phyloP scores from a whole-genome alignment of 1,284 basidiomycete genomes.

The Puccinia hordei region DNA sequence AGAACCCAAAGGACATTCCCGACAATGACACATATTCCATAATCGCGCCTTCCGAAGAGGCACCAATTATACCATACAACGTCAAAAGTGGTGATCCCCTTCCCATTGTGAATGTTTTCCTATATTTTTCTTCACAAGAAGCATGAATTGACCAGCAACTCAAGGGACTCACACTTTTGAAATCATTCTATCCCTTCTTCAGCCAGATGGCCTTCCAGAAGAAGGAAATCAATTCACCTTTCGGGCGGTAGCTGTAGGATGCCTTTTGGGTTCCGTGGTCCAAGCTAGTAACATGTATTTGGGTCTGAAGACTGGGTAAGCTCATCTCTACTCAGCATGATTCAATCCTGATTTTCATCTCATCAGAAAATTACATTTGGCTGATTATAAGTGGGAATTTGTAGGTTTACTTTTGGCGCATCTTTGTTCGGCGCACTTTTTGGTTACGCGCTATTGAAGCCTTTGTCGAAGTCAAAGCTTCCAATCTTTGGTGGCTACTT shows the following conservation, averaged over 20 bases:
- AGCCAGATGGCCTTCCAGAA: conserved; percentile 61
- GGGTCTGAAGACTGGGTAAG: conserved; percentile 64
- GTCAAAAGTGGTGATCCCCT: conserved; percentile 47
- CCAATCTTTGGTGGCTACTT: conserved; percentile 66
- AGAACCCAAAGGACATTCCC: not conserved
- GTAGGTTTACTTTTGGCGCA: conserved; percentile 67
- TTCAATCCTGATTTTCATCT: conserved; percentile 41
- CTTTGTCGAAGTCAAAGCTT: conserved; percentile 64
- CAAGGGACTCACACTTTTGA: not conserved
- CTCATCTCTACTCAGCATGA: not conserved
- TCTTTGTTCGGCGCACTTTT: conserved; percentile 70
- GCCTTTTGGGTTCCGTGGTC: conserved; percentile 66
- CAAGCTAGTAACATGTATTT: conserved; percentile 71
- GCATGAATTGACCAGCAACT: not conserved
- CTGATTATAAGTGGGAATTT: conserved; percentile 55
- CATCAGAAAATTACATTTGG: not conserved
- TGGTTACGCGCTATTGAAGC: conserved; percentile 69
- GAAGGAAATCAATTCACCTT: conserved; percentile 67
- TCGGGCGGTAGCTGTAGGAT: conserved; percentile 68
- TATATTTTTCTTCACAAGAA: not conserved
- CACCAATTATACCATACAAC: conserved; percentile 24
- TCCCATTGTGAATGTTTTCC: conserved; percentile 17
- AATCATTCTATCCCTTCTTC: not conserved
- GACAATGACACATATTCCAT: conserved; percentile 1
- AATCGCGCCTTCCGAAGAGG: not conserved